Evolutionary conservation across 1,284 basidiomycete species (phyloP).

Genomic region (Mycosarcoma maydis): DNA sequence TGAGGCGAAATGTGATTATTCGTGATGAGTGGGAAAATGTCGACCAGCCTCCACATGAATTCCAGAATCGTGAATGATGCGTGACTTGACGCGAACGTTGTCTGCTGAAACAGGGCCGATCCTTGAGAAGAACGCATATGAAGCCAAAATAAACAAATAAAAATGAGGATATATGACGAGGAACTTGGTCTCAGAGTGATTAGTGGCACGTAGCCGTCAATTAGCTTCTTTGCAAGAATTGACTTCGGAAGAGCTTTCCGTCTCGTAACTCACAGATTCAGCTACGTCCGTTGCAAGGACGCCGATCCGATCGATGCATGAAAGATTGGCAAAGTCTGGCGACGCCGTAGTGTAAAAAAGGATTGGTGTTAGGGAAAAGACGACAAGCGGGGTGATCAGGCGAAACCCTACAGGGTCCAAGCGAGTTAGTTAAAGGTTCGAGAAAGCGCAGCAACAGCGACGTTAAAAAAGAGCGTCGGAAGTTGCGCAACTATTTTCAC

Average conservation of each 20-base stretch:
- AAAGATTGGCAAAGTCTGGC: neutral
- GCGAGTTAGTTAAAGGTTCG: neutral
- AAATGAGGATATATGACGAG: neutral
- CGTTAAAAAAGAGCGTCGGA: constrained; percentile 4
- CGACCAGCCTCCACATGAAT: constrained; percentile 27
- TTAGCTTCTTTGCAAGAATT: no score
- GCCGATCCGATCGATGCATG: neutral
- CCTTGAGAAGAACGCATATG: constrained; percentile 7
- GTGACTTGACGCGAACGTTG: constrained; percentile 21
- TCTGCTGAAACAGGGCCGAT: constrained; percentile 6
- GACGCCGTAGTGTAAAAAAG: neutral
- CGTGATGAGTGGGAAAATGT: neutral
- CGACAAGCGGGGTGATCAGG: neutral
- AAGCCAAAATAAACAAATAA: neutral
- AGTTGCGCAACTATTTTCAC: neutral
- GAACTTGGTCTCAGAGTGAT: no score
- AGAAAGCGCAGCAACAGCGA: neutral
- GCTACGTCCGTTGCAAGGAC: neutral
- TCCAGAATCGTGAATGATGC: constrained; percentile 9
- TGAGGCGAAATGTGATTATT: no score
- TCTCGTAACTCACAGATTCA: no score
- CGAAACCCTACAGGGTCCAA: constrained; percentile 3
- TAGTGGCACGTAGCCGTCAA: no score
- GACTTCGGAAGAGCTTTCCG: no score
- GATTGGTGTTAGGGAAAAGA: neutral